Base-by-base conservation (phyloP, 257 asterid species). In the Solanum piurae region DNA sequence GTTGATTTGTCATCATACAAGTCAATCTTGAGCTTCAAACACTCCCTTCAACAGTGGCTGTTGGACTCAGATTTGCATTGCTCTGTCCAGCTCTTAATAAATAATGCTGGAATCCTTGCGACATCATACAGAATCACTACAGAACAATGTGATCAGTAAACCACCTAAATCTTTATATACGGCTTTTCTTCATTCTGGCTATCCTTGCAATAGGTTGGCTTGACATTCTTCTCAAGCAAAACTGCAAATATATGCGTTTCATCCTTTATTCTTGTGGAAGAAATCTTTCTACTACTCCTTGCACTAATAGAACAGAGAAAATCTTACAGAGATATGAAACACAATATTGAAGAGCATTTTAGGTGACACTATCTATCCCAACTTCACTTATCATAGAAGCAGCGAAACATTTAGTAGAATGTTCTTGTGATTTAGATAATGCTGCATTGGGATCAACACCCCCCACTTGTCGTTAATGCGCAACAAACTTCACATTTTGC, bases 91-190 rank as follows among this genome's bases (percentile, higher is more conserved):
- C 91, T 96, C 87, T 91, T 96, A 88, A 93, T 96, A 91, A 96
- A 96, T 92, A 94, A 96, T 91, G 98, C 98, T 86, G 99, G 98
- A 87, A 93, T 95, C 90, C 90, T 96, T 64, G 97, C 98, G 74
- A 95, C 97, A 62, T 93, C 98, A 25, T 20, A 86, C 87, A 93
- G 98, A 92, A 40, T 91, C 91, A 94, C 95, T 64, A 86, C 91
- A 69, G 95, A 95, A 91, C 96, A 94, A 86, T 94, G 89, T 83
- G 98, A 96, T 89, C 87, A 91, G 98, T 96, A 92, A 95, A 37
- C 89, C 80, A 88, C 88, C 87, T 75, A 83, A 60, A 25, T 13
- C 62, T 77, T 77, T 77, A 14, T 44, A 21, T 44, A 73, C 83
- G 86, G 46, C 62, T 71, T 62, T 38, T 38, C 46, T 38, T 75